Evolutionary conservation across 1,284 basidiomycete species (phyloP).

Genomic region (Boletus mariae): DNA sequence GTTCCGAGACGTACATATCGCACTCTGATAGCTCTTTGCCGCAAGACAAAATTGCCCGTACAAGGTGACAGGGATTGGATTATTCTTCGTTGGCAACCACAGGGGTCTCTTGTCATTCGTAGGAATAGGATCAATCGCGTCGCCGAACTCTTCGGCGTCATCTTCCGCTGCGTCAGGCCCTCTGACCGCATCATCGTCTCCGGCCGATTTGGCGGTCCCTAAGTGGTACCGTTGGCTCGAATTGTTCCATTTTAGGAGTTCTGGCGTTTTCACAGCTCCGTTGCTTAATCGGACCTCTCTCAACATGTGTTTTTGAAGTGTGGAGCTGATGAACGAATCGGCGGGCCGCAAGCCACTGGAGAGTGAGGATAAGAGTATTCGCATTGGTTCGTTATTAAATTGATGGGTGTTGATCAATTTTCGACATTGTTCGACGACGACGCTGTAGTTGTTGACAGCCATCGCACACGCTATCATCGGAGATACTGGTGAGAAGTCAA

Average conservation of each 20-base stretch:
- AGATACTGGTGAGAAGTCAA: not conserved
- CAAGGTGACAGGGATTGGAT: constrained; percentile 72
- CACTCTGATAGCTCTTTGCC: constrained; percentile 85
- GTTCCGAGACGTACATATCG: constrained; percentile 61
- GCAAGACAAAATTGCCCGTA: constrained; percentile 87
- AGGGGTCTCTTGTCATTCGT: constrained; percentile 31
- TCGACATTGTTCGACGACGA: constrained; percentile 69
- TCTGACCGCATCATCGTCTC: constrained; percentile 27
- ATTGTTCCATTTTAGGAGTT: constrained; percentile 56
- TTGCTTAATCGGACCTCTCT: constrained; percentile 72
- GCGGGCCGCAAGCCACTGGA: constrained; percentile 65
- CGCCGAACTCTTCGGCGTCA: constrained; percentile 29
- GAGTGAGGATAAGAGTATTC: constrained; percentile 69
- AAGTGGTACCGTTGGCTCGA: constrained; percentile 50
- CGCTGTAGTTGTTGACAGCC: constrained; percentile 49
- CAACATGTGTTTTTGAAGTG: constrained; percentile 77
- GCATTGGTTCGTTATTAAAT: constrained; percentile 79
- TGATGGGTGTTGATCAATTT: constrained; percentile 68
- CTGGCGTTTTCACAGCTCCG: constrained; percentile 57
- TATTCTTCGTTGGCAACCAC: constrained; percentile 64
- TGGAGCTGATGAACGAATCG: constrained; percentile 71
- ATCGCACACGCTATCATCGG: constrained; percentile 63
- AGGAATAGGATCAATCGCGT: constrained; percentile 14
- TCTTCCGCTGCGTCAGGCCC: constrained; percentile 28
- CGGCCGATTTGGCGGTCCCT: constrained; percentile 23